Evolutionary conservation across 768 basidiomycete genomes (phyloP).

Genomic region (Ramaria rubella): DNA sequence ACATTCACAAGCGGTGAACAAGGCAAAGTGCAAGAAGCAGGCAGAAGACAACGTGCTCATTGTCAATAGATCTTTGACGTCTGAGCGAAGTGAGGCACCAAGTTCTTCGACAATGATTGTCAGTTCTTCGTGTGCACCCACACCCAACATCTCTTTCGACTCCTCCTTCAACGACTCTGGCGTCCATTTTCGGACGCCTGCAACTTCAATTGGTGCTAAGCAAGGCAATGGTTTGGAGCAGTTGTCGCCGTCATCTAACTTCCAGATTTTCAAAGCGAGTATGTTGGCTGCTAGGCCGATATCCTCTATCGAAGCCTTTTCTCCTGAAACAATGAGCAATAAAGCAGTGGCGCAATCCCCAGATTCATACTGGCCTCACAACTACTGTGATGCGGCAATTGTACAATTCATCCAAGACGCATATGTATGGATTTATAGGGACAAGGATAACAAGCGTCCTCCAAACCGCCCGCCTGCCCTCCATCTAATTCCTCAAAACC

Average conservation of each 20-base stretch:
- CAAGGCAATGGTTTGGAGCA: neutral
- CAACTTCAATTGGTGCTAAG: neutral
- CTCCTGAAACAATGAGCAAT: neutral
- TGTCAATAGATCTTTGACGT: too few species aligned
- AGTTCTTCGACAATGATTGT: too few species aligned
- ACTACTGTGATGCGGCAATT: neutral
- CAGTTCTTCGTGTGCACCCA: too few species aligned
- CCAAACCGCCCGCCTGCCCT: slow-evolving; percentile 2
- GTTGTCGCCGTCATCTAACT: neutral
- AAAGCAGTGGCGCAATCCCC: neutral
- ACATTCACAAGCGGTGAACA: too few species aligned
- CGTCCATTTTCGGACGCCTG: neutral
- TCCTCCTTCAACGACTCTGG: neutral
- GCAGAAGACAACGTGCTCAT: too few species aligned
- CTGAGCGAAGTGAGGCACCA: too few species aligned
- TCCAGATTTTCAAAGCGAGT: neutral
- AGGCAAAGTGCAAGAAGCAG: too few species aligned
- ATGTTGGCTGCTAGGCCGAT: neutral
- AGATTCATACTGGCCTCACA: neutral
- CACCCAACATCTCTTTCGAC: too few species aligned
- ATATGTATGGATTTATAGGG: slow-evolving; percentile 10
- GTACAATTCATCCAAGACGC: slow-evolving; percentile 7
- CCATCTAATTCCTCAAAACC: neutral
- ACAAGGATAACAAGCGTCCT: slow-evolving; percentile 2
- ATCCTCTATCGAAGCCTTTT: neutral